phyloP scores from a whole-genome alignment of 1,284 basidiomycete genomes.

The Papiliotrema flavescens region DNA sequence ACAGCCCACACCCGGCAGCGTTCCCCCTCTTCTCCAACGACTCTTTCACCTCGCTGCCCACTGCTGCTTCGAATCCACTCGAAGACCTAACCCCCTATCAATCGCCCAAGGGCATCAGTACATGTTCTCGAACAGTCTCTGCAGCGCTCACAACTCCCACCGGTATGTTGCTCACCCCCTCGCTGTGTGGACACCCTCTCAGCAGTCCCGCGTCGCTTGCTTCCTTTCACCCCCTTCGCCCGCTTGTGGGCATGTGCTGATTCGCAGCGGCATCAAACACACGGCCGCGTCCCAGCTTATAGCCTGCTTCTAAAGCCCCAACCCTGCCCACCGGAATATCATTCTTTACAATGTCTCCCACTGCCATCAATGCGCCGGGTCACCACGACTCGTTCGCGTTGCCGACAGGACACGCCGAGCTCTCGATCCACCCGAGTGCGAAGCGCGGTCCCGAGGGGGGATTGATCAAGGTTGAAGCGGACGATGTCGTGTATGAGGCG shows the following conservation, averaged over 20 bases:
- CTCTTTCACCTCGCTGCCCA: neutral
- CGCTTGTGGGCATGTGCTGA: neutral
- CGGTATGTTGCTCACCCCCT: slow-evolving; percentile 21
- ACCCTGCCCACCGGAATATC: slow-evolving; percentile 5
- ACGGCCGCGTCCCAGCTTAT: slow-evolving; percentile 46
- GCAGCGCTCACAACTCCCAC: slow-evolving; percentile 45
- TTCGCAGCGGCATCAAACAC: slow-evolving; percentile 48
- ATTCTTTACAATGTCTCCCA: slow-evolving; percentile 44
- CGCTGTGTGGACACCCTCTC: too few relatives aligned
- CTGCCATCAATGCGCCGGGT: slow-evolving; percentile 37
- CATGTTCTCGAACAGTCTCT: slow-evolving; percentile 47
- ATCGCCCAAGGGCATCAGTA: slow-evolving; percentile 21
- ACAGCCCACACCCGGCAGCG: neutral
- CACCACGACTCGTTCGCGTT: slow-evolving; percentile 50
- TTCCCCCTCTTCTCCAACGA: neutral
- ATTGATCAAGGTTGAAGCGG: slow-evolving; percentile 74
- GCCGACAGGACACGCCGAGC: slow-evolving; percentile 62
- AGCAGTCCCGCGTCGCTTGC: too few relatives aligned
- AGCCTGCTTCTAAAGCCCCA: slow-evolving; percentile 29
- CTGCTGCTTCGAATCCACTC: neutral
- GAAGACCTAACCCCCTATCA: neutral
- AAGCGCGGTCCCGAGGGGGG: slow-evolving; percentile 61
- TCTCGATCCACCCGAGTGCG: slow-evolving; percentile 74
- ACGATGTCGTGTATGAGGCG: slow-evolving; percentile 74
- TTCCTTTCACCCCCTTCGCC: neutral